Base-by-base conservation (phyloP, 352 stramenopile species). In the Phytophthora sp. region DNA sequence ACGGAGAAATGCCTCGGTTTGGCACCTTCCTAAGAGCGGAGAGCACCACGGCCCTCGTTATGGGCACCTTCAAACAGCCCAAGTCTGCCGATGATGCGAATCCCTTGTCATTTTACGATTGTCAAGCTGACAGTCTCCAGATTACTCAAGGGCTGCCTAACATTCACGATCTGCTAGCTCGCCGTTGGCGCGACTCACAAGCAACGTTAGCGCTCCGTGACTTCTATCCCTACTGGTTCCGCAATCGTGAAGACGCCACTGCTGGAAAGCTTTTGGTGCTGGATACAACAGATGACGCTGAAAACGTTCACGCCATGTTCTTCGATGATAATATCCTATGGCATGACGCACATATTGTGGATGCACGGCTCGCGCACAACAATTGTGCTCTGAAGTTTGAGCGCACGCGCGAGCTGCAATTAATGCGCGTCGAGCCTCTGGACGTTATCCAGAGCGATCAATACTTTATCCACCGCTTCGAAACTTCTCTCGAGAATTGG, bases 281-380 rank as follows among this genome's bases (percentile, higher is more conserved):
- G 5, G 70, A 88, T 12, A 24, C 56, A 9, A 43, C 39, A 0
- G 77, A 87, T 15, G 27, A 27, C 0, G 38, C 23, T n/a, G 38
- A 66, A 23, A 51, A 61, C 32, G 53, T 82, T 9, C 77, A 88
- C 55, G 48, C 69, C 18, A 52, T 94, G 30, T 94, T 94, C 51
- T 92, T 94, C n/a, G 85, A 94, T 42, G 85, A 94, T 57, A 94
- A 94, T 44, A 87, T 94, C 43, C 54, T 94, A 2, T 5, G 43
- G 0, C 62, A 88, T 23, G 81, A 91, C 20, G 73, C 85, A 7
- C 85, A 92, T 52, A 94, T 94, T 46, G 81, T 92, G 12, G 85
- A 94, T 34, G 81, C 67, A 10, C 67, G 85, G 10, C 42, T 60
- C 9, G 69, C 67, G 17, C 62, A 69, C 4, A 69, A 75, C 15